These are phyloP conservation scores for Westerdykella ornata DNA, from an alignment of 2,329 filamentous ascomycete genomes.

Conservation along the genomic window DNA sequence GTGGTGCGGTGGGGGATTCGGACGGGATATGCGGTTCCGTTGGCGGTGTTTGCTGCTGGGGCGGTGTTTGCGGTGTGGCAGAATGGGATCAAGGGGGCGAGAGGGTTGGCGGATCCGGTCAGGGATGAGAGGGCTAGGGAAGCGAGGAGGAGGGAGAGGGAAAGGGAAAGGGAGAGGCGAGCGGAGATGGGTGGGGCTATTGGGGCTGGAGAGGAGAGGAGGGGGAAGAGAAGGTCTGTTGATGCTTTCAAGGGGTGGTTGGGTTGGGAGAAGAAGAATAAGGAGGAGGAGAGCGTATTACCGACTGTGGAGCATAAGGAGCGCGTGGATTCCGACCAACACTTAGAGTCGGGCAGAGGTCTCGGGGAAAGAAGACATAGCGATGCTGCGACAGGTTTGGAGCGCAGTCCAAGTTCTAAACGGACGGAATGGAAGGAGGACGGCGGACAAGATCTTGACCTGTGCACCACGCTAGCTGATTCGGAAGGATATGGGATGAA, in stretches of 20 bases:
- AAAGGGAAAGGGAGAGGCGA: constrained; percentile 13
- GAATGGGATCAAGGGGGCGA: constrained; percentile 43
- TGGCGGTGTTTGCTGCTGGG: constrained; percentile 48
- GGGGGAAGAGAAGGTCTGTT: not conserved
- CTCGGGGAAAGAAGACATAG: not conserved
- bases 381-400: not conserved
- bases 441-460: not conserved
- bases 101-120: constrained; percentile 47
- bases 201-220: not conserved
- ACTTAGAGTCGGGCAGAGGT: too few relatives aligned
- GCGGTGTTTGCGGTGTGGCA: constrained; percentile 51
- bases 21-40: constrained; percentile 49
- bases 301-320: not conserved
- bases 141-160: constrained; percentile 12
- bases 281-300: not conserved
- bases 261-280: not conserved
- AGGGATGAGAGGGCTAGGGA: constrained; percentile 26
- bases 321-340: too few relatives aligned
- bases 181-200: too few relatives aligned
- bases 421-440: constrained; percentile 11
- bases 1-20: constrained; percentile 35
- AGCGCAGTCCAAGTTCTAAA: constrained; percentile 5
- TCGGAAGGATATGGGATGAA: constrained; percentile 8
- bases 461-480: not conserved
- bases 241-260: not conserved